Conservation (phyloP, 352 stramenopile species). For the Phytophthora capsici region DNA sequence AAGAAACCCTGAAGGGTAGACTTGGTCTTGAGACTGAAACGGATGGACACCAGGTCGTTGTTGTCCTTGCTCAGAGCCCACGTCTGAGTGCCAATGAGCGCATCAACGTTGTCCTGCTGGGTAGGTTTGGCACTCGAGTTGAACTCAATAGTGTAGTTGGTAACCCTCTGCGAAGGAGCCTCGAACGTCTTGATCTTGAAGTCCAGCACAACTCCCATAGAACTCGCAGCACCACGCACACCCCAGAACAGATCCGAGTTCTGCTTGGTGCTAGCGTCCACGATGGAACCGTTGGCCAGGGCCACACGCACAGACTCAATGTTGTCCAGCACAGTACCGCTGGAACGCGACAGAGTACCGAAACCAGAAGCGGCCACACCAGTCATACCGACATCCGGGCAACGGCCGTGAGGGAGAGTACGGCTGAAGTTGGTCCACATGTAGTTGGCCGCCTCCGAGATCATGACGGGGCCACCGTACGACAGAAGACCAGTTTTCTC, state of each 20-base stretch:
- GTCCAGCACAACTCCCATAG: slow-evolving; percentile 28
- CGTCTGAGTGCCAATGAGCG: slow-evolving; percentile 25
- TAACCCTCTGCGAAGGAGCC: slow-evolving; percentile 16
- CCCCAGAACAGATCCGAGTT: slow-evolving; percentile 36
- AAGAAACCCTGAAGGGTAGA: slow-evolving; percentile 24
- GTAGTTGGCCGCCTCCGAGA: slow-evolving; percentile 29
- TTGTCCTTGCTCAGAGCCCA: slow-evolving; percentile 30
- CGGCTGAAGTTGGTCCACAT: slow-evolving; percentile 22
- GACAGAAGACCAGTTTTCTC: slow-evolving; percentile 21
- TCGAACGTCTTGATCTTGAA: slow-evolving; percentile 30
- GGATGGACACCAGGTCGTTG: slow-evolving; percentile 33
- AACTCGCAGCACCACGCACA: slow-evolving; percentile 32
- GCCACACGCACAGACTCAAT: slow-evolving; percentile 26
- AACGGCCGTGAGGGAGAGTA: slow-evolving; percentile 28
- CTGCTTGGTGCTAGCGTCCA: slow-evolving; percentile 18
- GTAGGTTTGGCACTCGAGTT: slow-evolving; percentile 16
- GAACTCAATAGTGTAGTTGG: slow-evolving; percentile 29
- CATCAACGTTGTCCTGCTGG: slow-evolving; percentile 31
- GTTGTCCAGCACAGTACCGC: slow-evolving; percentile 32
- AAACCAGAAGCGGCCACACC: slow-evolving; percentile 32
- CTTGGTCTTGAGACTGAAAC: slow-evolving; percentile 24
- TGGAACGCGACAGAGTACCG: slow-evolving; percentile 23
- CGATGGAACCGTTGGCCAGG: slow-evolving; percentile 28
- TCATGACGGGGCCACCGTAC: slow-evolving; percentile 36
- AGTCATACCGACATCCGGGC: slow-evolving; percentile 35